A percentile compares a stretch with the other conserved stretches of the same genome.
Evolutionary conservation across 2,329 filamentous ascomycete genomes (phyloP).

Genomic region (Orbilia blumenaviensis): DNA sequence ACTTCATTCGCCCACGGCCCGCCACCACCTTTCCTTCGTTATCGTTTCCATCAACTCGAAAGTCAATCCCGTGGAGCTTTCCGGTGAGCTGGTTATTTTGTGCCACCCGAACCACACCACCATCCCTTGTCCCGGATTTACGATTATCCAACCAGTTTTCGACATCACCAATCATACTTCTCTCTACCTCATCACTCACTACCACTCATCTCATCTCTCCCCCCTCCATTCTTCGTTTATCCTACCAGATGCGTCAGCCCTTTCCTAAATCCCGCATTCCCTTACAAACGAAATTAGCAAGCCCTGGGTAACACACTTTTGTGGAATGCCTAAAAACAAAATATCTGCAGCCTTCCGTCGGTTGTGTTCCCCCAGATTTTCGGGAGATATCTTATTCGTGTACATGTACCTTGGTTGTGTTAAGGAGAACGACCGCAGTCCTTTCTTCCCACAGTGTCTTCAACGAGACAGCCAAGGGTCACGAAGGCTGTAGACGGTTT

Average conservation of each 20-base stretch:
- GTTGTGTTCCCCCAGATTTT: slow-evolving; percentile 43
- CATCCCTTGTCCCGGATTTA: slow-evolving; percentile 28
- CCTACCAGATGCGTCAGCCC: slow-evolving; percentile 14
- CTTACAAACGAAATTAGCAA: slow-evolving; percentile 1
- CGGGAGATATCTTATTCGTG: slow-evolving; percentile 23
- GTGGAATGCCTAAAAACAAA: slow-evolving; percentile 32
- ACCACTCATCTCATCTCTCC: neutral
- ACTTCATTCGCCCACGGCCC: neutral
- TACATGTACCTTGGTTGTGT: neutral
- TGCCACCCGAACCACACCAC: slow-evolving; percentile 34
- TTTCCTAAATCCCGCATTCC: slow-evolving; percentile 50
- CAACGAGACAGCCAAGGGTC: neutral
- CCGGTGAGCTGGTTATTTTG: slow-evolving; percentile 34
- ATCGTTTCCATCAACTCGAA: neutral
- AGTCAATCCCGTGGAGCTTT: slow-evolving; percentile 37
- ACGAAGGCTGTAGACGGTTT: neutral
- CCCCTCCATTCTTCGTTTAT: neutral
- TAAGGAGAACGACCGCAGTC: neutral
- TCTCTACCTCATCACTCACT: neutral
- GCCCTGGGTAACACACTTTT: neutral
- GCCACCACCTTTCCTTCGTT: slow-evolving; percentile 11
- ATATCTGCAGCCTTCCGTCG: slow-evolving; percentile 47
- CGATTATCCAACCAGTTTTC: slow-evolving; percentile 9
- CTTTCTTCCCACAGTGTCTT: slow-evolving; percentile 21
- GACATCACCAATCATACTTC: slow-evolving; percentile 29